Conservation (phyloP, 768 basidiomycete species). For the Tulasnella sp. region DNA sequence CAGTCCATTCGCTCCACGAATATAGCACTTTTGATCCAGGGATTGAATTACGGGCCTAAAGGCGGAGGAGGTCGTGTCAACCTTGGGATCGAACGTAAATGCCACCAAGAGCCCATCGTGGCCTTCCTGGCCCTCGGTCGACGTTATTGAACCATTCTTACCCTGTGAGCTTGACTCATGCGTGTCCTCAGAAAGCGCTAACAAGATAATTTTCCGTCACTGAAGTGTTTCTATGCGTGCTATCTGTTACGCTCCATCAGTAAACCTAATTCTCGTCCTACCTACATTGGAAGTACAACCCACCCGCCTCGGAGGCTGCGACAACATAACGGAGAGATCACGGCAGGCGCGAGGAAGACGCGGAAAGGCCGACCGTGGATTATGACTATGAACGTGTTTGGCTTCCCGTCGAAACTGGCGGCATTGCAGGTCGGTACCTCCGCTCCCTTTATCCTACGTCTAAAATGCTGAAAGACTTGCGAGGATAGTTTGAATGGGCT, state of each 20-base stretch:
- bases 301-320: slow-evolving; percentile 45
- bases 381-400: slow-evolving; percentile 79
- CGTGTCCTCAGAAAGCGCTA: neutral
- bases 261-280: slow-evolving; percentile 40
- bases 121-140: slow-evolving; percentile 14
- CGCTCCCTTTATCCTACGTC: neutral
- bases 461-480: neutral
- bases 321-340: slow-evolving; percentile 73
- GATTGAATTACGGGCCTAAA: too few relatives aligned
- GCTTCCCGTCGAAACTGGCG: slow-evolving; percentile 67
- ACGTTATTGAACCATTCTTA: slow-evolving; percentile 35
- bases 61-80: too few relatives aligned
- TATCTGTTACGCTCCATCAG: slow-evolving; percentile 66
- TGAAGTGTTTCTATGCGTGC: slow-evolving; percentile 59
- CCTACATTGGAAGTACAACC: slow-evolving; percentile 69
- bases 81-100: neutral
- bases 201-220: neutral
- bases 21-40: too few relatives aligned
- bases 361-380: slow-evolving; percentile 54
- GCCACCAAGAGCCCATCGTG: neutral
- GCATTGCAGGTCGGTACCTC: slow-evolving; percentile 73
- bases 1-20: too few relatives aligned
- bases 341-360: slow-evolving; percentile 62
- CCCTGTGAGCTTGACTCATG: slow-evolving; percentile 27
- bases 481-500: slow-evolving; percentile 26